phyloP scores from a whole-genome alignment of 352 stramenopile genomes.

The Elongisporangium undulatum region DNA sequence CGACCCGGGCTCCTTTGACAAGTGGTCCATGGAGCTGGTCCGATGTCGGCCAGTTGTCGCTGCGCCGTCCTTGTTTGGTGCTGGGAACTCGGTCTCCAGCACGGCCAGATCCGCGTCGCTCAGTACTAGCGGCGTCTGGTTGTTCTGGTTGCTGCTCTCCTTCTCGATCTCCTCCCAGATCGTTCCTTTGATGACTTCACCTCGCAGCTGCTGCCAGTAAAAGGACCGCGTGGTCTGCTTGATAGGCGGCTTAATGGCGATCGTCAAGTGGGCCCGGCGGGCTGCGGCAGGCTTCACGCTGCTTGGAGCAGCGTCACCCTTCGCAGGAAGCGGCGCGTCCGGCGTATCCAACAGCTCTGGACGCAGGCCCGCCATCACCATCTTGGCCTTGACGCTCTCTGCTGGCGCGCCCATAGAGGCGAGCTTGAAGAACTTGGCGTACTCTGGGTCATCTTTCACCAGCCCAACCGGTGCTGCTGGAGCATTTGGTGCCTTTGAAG shows the following conservation, averaged over 20 bases:
- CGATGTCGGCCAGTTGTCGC: conserved; percentile 31
- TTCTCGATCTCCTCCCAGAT: conserved; percentile 78
- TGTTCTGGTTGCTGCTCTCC: conserved; percentile 47
- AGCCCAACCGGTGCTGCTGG: conserved; percentile 18
- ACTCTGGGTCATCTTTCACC: conserved; percentile 58
- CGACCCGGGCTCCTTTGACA: conserved; percentile 31
- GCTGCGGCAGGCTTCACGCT: conserved; percentile 11
- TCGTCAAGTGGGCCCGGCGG: conserved; percentile 42
- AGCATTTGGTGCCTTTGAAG: conserved; percentile 6
- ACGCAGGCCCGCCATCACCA: conserved; percentile 49
- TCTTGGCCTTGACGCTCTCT: conserved; percentile 53
- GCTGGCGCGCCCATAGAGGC: conserved; percentile 48
- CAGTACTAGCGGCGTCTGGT: conserved; percentile 39
- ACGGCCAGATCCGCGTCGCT: conserved; percentile 41
- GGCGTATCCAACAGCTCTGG: conserved; percentile 68
- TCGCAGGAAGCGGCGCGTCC: conserved; percentile 31
- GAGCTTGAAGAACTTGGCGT: conserved; percentile 73
- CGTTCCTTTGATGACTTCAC: conserved; percentile 57
- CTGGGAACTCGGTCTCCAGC: conserved; percentile 62
- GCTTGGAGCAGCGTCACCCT: conserved; percentile 2
- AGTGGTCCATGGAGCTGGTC: conserved; percentile 35
- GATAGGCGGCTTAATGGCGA: conserved; percentile 55
- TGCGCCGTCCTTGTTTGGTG: conserved; percentile 31
- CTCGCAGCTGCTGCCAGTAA: conserved; percentile 73
- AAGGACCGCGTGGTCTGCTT: conserved; percentile 64